These are phyloP conservation scores for Artomyces pyxidatus DNA, from an alignment of 768 basidiomycete species.

Conservation along the genomic window DNA sequence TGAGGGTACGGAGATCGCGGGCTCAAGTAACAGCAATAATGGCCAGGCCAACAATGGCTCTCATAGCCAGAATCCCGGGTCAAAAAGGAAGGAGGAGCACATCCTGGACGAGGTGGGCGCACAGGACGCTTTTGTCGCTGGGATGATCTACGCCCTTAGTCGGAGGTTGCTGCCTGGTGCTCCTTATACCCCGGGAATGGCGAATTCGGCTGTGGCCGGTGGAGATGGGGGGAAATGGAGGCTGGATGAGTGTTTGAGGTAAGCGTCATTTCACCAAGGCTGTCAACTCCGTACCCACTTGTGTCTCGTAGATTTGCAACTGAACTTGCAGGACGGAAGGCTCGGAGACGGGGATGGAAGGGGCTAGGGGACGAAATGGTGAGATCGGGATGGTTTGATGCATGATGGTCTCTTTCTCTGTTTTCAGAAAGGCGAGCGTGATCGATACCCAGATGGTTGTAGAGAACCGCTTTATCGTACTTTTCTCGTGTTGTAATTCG, in stretches of 20 bases:
- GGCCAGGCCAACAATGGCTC: neutral
- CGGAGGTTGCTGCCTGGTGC: conserved; percentile 62
- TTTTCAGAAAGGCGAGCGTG: no score
- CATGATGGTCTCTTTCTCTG: conserved; percentile 2
- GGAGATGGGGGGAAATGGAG: conserved; percentile 51
- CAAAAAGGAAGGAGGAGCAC: conserved; percentile 16
- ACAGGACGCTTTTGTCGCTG: conserved; percentile 78
- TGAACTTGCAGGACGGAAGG: conserved; percentile 73
- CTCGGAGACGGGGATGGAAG: conserved; percentile 51
- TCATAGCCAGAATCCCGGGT: neutral
- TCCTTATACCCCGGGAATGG: conserved; percentile 60
- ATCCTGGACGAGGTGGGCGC: conserved; percentile 68
- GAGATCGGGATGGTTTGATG: conserved; percentile 68
- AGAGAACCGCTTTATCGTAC: no score
- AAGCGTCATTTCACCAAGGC: conserved; percentile 10
- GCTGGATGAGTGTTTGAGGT: conserved; percentile 78
- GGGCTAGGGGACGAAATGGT: conserved; percentile 70
- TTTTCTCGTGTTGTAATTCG: no score
- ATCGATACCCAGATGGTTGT: no score
- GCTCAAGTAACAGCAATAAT: conserved; percentile 17
- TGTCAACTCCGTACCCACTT: neutral
- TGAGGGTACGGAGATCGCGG: conserved; percentile 49
- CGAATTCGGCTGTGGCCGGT: conserved; percentile 14
- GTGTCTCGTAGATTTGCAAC: conserved; percentile 62
- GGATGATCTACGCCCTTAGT: conserved; percentile 80